Conservation (phyloP, 176 grass and related monocot genomes). For the Avena sativa region DNA sequence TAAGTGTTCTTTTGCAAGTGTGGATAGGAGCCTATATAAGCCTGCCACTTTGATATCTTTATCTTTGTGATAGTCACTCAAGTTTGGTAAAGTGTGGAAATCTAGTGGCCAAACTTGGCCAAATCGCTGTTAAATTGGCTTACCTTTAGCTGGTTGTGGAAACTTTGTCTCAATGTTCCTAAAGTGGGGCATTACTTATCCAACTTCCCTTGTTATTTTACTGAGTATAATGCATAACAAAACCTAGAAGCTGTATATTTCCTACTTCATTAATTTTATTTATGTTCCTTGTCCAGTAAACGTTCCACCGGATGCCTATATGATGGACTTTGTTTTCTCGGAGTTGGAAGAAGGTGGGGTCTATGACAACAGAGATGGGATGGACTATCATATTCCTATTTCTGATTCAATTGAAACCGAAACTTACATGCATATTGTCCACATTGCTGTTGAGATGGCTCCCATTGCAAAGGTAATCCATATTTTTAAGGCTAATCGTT, state of each 20-base stretch:
- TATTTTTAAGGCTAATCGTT: slow-evolving; percentile 38
- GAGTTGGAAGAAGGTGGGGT: slow-evolving; percentile 89
- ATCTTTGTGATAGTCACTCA: not conserved
- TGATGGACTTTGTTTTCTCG: slow-evolving; percentile 99
- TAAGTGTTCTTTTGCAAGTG: not conserved
- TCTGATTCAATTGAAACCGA: slow-evolving; percentile 66
- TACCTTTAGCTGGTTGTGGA: not conserved
- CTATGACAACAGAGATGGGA: slow-evolving; percentile 79
- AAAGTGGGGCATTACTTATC: slow-evolving; percentile 8
- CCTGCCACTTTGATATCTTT: not conserved
- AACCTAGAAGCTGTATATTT: not conserved
- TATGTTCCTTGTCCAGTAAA: slow-evolving; percentile 62
- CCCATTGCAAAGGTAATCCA: slow-evolving; percentile 87
- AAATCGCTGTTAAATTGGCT: slow-evolving; percentile 20
- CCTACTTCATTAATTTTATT: slow-evolving; percentile 10
- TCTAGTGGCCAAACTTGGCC: not conserved
- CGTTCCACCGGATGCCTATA: slow-evolving; percentile 76
- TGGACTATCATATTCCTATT: slow-evolving; percentile 93
- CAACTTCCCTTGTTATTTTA: slow-evolving; percentile 13
- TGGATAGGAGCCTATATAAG: not conserved
- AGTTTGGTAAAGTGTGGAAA: slow-evolving; percentile 9
- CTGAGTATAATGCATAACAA: slow-evolving; percentile 22
- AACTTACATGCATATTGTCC: slow-evolving; percentile 81
- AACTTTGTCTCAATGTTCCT: slow-evolving; percentile 13
- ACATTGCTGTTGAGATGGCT: slow-evolving; percentile 92